Evolutionary conservation across 176 grass and related monocot species (phyloP), one percentile per base, ranked within the genome.

Genomic region (Phoenix roebelenii): DNA sequence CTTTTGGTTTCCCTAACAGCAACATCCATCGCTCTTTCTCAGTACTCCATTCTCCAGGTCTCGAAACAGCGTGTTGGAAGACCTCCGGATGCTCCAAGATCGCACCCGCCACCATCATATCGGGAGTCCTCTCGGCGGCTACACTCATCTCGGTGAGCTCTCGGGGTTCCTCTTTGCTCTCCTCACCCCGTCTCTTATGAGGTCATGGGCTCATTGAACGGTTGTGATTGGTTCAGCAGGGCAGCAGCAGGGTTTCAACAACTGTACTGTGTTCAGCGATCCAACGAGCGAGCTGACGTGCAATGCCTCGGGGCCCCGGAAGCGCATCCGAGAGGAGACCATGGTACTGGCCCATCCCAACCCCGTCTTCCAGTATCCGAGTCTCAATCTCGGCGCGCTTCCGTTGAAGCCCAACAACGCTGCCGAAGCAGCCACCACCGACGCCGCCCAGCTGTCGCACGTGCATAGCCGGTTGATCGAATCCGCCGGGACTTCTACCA

Each of bases 401-500:
- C 49, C 18, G 17, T 4, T 16, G 18, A 6, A 7, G 12, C 32
- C 4, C 29, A 17, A 4, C 2, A 15, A n/a, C 68, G 52, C 22
- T 56, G 1, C 57, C 76, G 3, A 59, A 60, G 3, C 23, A 35
- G 12, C 48, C 15, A 5, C 55, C 7, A 3, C 60, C 58, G 26
- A 20, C 2, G 1, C 61, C 62, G 26, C 35, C 2, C 35, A 44
- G 35, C 35, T 44, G 35, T 44, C 35, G 35, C 35, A n/a, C 18
- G 15, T 35, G 10, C 1, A 25, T 35, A 15, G 17, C 63, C 15
- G 76, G 24, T 19, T 24, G 3, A 18, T 57, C 1, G 65, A 57
- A 2, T 78, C 70, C 23, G 72, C 70, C 15, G 22, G 18, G 0
- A 9, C 76, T 3, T 80, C 80, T 25, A 87, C 67, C 16, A 80